Percentiles rank a stretch among this genome's conserved stretches.
Conservation (phyloP, 306 rosid species). For the Castanospermum australe region DNA sequence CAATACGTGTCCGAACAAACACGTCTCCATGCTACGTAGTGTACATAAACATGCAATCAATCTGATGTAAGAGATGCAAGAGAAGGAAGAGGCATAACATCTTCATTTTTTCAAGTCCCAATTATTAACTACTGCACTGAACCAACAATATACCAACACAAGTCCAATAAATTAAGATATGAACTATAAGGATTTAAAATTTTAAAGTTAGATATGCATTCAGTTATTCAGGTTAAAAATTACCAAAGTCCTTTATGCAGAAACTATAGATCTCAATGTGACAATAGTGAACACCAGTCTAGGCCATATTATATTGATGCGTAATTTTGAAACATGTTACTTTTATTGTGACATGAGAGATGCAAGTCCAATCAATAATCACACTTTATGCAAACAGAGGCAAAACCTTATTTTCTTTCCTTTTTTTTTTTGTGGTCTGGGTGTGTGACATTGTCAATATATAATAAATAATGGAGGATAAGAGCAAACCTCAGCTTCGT, state of each 20-base stretch:
- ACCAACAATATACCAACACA: neutral
- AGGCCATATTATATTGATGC: constrained; percentile 7
- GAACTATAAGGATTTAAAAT: neutral
- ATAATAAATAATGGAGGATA: neutral
- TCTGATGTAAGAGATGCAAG: neutral
- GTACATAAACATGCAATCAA: neutral
- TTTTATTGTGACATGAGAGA: neutral
- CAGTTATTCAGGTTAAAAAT: neutral
- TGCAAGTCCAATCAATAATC: constrained; percentile 5
- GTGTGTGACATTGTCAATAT: constrained; percentile 1
- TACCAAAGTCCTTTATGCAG: neutral
- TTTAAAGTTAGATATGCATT: neutral
- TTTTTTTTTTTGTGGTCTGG: neutral
- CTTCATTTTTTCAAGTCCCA: constrained; percentile 1
- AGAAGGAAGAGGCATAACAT: neutral
- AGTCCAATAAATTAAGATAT: neutral
- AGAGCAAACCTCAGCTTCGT: constrained; percentile 78
- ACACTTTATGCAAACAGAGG: constrained; percentile 10
- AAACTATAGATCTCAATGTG: neutral
- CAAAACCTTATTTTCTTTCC: neutral
- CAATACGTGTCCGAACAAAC: neutral
- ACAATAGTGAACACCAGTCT: constrained; percentile 8
- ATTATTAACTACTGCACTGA: neutral
- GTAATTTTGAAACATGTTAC: constrained; percentile 7
- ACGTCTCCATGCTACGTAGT: neutral